Evolutionary conservation across 2,329 filamentous ascomycete genomes (phyloP).

Genomic region (Cladophialophora yegresii): DNA sequence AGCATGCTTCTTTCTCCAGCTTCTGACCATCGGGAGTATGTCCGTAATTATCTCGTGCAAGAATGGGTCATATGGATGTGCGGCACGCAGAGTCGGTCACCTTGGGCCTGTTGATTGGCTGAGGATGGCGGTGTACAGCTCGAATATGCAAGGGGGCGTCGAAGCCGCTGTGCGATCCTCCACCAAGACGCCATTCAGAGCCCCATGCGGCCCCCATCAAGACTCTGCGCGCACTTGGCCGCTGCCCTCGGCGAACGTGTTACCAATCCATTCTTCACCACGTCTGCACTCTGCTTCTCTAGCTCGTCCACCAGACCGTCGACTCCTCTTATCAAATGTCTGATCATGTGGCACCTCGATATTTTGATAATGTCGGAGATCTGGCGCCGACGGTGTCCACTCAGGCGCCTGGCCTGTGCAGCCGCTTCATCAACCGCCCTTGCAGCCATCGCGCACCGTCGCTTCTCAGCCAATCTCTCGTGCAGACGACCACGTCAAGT

Average conservation of each 20-base stretch:
- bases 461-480: slow-evolving; percentile 8
- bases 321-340: slow-evolving; percentile 1
- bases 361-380: not conserved
- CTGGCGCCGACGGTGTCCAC: slow-evolving; percentile 1
- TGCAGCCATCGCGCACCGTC: not conserved
- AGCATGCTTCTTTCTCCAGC: not conserved
- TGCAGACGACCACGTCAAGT: slow-evolving; percentile 2
- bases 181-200: not conserved
- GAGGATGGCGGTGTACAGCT: not conserved
- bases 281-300: not conserved
- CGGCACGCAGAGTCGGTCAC: not conserved
- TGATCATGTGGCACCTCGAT: not conserved
- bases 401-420: slow-evolving; percentile 1
- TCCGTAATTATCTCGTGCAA: not conserved
- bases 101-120: not conserved
- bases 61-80: slow-evolving; percentile 5
- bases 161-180: not conserved
- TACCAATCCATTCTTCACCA: not conserved
- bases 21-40: not conserved
- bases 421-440: slow-evolving; percentile 8
- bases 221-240: not conserved
- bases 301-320: slow-evolving; percentile 3
- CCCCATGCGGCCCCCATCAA: not conserved
- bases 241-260: not conserved
- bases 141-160: not conserved